Evolutionary conservation across 805 yeast genomes (phyloP), one percentile per base, ranked within the genome.

Genomic region (Wickerhamiella shivajii): DNA sequence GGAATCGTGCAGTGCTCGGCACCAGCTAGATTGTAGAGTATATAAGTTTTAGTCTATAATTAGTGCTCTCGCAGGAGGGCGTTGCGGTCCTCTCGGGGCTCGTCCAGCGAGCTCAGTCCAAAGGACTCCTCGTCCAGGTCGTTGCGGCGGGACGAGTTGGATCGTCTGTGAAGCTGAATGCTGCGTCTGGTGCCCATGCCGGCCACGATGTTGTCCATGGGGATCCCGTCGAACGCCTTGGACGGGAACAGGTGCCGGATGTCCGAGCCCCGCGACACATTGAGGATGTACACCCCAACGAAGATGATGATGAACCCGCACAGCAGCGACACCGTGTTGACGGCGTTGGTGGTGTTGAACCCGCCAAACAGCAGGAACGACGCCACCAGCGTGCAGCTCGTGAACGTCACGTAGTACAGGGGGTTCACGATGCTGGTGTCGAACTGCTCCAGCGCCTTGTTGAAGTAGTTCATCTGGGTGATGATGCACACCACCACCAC

Each of bases 371-470:
- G 60, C 40, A 84, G 75, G 53, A 84, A 84, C 22, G 92, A 80
- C 1, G 95, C 94, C 35, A 69, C 64, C 46, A 83, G 64, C 0
- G 94, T 84, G 32, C 78, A 80, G 0, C 94, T 81, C 24, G 95
- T 83, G 60, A 83, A 84, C 1, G 93, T 74, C 35, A 83, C 95
- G 50, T 84, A 83, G 59, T 83, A 83, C 40, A 83, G 62, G 20
- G 94, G 94, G 55, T 83, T 83, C 36, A 83, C 94, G 45, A 83
- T 79, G 0, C 92, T 78, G 5, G 94, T 83, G 53, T 84, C 94
- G 48, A 83, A 83, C 55, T 80, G 93, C 46, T 85, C 94, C 50
- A 83, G 64, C 0, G 94, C 94, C 61, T 80, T 84, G 65, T 83
- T 83, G 64, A 83, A 80, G 53, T 79, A 83, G 60, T 80, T 83